phyloP scores from a whole-genome alignment of 2,329 filamentous ascomycete genomes.

The Penicillium digitatum region DNA sequence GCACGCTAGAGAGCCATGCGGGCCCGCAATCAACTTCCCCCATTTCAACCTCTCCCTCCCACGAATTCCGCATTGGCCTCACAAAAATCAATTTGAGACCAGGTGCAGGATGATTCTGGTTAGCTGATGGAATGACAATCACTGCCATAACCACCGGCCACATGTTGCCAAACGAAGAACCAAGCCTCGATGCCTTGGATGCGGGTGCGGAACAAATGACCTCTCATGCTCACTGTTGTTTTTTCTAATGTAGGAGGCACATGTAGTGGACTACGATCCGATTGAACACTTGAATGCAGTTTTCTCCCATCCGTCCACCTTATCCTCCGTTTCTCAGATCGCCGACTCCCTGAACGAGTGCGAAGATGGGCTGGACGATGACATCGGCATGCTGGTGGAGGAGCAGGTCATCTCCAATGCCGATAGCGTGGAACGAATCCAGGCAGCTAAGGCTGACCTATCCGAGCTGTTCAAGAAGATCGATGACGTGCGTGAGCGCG shows the following conservation, averaged over 20 bases:
- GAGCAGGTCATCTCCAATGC: constrained; percentile 79
- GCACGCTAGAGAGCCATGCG: constrained; percentile 12
- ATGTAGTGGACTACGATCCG: constrained; percentile 79
- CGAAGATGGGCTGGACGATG: constrained; percentile 74
- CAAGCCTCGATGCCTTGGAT: constrained; percentile 42
- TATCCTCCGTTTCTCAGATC: constrained; percentile 70
- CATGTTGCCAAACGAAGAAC: constrained; percentile 39
- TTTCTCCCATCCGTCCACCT: constrained; percentile 82
- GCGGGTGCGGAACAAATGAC: constrained; percentile 36
- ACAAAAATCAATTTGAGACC: constrained; percentile 11
- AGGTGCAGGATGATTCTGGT: constrained; percentile 18
- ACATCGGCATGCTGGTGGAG: constrained; percentile 69
- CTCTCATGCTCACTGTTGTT: background rate
- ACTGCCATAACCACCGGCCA: constrained; percentile 32
- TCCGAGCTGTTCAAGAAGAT: constrained; percentile 90
- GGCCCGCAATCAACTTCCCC: constrained; percentile 10
- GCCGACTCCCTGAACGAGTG: constrained; percentile 69
- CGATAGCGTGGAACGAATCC: constrained; percentile 85
- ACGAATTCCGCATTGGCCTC: constrained; percentile 16
- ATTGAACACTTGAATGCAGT: constrained; percentile 89
- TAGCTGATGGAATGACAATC: constrained; percentile 37
- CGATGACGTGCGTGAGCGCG: constrained; percentile 82
- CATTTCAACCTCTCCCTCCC: constrained; percentile 8
- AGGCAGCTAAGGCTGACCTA: constrained; percentile 84
- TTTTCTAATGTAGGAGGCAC: constrained; percentile 2